Evolutionary conservation across 495 filamentous ascomycete species (phyloP).

Genomic region (Tuber umbilicatum): DNA sequence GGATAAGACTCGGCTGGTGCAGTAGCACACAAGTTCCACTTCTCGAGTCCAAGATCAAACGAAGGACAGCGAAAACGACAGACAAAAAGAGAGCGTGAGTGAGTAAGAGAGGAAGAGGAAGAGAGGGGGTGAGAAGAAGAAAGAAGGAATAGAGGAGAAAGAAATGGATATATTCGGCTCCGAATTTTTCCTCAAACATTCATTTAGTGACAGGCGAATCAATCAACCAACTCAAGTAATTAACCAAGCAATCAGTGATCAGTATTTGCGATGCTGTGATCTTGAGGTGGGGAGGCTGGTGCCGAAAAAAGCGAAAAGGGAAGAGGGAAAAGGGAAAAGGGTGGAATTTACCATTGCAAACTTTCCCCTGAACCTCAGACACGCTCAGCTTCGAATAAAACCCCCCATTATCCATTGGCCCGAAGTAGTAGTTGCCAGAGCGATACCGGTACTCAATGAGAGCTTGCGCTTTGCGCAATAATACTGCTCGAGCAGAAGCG

Average conservation of each 20-base stretch:
- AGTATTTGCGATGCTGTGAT: background rate
- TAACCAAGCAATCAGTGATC: background rate
- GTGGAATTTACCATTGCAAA: background rate
- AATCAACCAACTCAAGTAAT: background rate
- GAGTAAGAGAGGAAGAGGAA: background rate
- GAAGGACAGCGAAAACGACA: constrained; percentile 17
- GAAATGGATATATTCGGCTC: background rate
- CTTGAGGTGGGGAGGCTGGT: background rate
- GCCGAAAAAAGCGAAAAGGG: background rate
- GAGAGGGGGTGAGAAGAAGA: background rate
- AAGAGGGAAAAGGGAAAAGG: background rate
- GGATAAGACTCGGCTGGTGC: background rate
- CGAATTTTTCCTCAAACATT: background rate
- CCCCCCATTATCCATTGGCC: background rate
- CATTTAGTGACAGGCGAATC: background rate
- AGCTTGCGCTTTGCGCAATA: background rate
- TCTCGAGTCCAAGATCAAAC: background rate
- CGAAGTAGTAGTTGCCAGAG: background rate
- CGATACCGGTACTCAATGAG: background rate
- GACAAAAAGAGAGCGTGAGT: constrained; percentile 13
- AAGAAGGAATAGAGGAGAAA: constrained; percentile 14
- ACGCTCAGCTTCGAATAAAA: background rate
- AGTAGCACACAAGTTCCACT: background rate
- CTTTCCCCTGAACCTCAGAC: background rate
- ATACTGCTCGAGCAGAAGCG: background rate